Conservation (phyloP, 2,329 filamentous ascomycete species). For the Coniochaeta ligniaria region DNA sequence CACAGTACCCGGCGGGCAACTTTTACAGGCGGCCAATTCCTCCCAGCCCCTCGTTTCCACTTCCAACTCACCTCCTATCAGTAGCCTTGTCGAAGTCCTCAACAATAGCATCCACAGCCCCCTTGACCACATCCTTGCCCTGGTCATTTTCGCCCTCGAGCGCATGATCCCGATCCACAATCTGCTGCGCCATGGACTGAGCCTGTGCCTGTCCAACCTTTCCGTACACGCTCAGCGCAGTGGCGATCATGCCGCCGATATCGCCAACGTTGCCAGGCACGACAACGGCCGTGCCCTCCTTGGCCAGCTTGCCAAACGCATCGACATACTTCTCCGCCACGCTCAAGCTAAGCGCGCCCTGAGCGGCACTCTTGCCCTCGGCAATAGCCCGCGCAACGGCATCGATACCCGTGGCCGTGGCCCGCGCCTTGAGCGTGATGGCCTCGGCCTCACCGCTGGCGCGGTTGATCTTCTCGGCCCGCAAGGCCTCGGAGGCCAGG, state of each 20-base stretch:
- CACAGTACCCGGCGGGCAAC: too few relatives aligned
- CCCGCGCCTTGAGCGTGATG: conserved; percentile 76
- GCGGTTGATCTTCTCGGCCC: conserved; percentile 86
- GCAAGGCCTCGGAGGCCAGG: conserved; percentile 84
- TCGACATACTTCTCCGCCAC: conserved; percentile 97
- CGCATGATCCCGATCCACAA: conserved; percentile 24
- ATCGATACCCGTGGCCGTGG: conserved; percentile 83
- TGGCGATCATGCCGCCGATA: conserved; percentile 94
- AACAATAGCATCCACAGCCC: conserved; percentile 3
- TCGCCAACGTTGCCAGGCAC: conserved; percentile 97
- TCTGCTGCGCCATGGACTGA: conserved; percentile 53
- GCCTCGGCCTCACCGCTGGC: conserved; percentile 91
- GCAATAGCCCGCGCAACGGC: conserved; percentile 72
- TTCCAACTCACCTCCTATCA: neutral
- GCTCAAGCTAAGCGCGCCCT: conserved; percentile 75
- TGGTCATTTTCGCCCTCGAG: conserved; percentile 5
- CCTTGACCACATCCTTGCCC: conserved; percentile 9
- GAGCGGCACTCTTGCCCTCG: conserved; percentile 66
- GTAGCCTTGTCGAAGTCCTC: conserved; percentile 7
- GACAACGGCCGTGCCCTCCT: conserved; percentile 91
- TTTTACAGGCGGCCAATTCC: too few relatives aligned
- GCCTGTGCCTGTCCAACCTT: conserved; percentile 81
- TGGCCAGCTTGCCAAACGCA: conserved; percentile 84
- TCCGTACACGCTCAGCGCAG: conserved; percentile 89
- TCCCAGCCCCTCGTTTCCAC: neutral